Conservation (phyloP, 2,329 filamentous ascomycete species). For the Verticillium alfalfae region DNA sequence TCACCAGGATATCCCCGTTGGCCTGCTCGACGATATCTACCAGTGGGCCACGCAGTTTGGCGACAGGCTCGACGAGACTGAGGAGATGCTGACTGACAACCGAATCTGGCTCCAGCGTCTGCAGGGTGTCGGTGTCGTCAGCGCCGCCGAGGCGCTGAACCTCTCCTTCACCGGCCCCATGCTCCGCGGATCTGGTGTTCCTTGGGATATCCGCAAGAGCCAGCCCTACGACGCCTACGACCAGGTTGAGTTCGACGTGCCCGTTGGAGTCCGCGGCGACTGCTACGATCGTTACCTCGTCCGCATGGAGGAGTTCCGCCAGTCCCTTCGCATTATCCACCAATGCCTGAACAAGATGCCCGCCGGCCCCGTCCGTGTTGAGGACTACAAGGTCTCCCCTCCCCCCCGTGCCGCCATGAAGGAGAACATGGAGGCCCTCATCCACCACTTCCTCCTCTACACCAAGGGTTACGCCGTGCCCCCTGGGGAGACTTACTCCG, state of each 20-base stretch:
- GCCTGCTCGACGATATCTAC: conserved; percentile 97
- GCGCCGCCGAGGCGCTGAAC: conserved; percentile 90
- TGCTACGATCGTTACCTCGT: conserved; percentile 99
- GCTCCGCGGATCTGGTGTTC: conserved; percentile 92
- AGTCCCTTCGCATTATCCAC: conserved; percentile 96
- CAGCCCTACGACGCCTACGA: conserved; percentile 97
- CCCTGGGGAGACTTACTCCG: conserved; percentile 95
- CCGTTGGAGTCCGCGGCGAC: conserved; percentile 93
- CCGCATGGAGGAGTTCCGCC: conserved; percentile 99
- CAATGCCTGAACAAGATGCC: conserved; percentile 99
- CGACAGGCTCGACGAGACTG: conserved; percentile 97
- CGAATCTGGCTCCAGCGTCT: conserved; percentile 97
- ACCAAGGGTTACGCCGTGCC: conserved; percentile 98
- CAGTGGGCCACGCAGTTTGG: conserved; percentile 99
- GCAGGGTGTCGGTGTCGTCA: conserved; percentile 85
- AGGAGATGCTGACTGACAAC: conserved; percentile 98
- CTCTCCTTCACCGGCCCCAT: conserved; percentile 96
- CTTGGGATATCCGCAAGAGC: conserved; percentile 94
- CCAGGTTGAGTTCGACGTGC: conserved; percentile 96
- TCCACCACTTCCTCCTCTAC: conserved; percentile 98
- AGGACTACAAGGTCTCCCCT: conserved; percentile 97
- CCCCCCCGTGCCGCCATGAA: conserved; percentile 98
- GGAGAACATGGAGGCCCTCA: conserved; percentile 99
- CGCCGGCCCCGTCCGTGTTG: conserved; percentile 84
- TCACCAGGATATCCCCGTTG: conserved; percentile 87